A percentile compares a stretch with the other conserved stretches of the same genome.
These are phyloP conservation scores for Ramaria sp. DNA, from an alignment of 768 basidiomycete species.

Conservation along the genomic window DNA sequence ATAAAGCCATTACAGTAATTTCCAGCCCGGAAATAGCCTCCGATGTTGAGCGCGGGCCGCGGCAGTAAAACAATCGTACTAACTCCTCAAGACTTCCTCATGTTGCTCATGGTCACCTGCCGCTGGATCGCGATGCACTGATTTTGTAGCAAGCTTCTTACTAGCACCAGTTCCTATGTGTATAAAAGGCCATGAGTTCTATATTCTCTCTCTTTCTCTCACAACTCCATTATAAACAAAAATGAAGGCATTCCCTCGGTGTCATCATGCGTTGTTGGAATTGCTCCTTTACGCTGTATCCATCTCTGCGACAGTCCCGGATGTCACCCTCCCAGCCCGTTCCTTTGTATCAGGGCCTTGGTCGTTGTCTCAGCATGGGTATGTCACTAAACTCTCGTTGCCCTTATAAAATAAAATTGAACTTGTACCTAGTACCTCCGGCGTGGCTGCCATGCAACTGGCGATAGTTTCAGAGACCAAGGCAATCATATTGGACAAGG, in stretches of 20 bases:
- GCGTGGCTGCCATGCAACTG: slow-evolving; percentile 3
- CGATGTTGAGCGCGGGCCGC: no score
- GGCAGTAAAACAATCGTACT: no score
- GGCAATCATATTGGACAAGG: slow-evolving; percentile 6
- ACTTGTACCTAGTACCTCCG: background rate
- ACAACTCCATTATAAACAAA: background rate
- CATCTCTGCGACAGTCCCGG: background rate
- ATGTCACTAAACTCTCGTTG: background rate
- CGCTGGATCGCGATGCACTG: no score
- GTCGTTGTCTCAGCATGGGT: background rate
- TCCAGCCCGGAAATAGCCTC: no score
- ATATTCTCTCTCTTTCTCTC: background rate
- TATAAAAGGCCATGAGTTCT: no score
- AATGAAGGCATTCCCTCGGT: background rate
- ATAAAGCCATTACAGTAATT: no score
- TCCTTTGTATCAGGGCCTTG: background rate
- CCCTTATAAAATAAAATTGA: background rate
- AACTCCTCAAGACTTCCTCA: no score
- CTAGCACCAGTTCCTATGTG: no score
- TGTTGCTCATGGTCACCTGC: no score
- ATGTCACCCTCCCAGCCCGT: background rate
- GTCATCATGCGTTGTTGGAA: background rate
- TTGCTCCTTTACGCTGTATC: background rate
- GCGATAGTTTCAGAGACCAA: slow-evolving; percentile 6
- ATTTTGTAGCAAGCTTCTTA: no score